Conservation (phyloP, 2,329 filamentous ascomycete species). For the Microcyclospora tardicrescens region DNA sequence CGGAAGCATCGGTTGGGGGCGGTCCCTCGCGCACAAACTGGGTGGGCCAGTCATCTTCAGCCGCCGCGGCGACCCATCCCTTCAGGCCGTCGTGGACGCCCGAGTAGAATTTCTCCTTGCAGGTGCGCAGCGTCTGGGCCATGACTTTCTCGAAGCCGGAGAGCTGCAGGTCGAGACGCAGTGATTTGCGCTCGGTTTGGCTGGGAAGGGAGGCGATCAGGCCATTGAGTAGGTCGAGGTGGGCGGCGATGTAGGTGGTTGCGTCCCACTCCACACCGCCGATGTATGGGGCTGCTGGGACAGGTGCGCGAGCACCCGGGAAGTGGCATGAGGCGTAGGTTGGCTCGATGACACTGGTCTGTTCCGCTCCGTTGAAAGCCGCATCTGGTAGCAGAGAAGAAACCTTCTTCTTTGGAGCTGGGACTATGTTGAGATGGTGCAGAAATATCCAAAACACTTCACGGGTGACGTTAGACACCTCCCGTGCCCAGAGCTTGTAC, state of each 20-base stretch:
- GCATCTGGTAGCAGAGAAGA: not conserved
- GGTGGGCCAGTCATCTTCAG: conserved; percentile 79
- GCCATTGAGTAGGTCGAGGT: conserved; percentile 86
- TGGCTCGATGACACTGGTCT: conserved; percentile 13
- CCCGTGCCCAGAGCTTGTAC: conserved; percentile 88
- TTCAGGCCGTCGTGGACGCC: conserved; percentile 78
- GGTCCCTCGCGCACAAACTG: conserved; percentile 67
- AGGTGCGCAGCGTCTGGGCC: conserved; percentile 70
- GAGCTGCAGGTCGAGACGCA: conserved; percentile 65
- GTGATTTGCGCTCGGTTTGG: conserved; percentile 54
- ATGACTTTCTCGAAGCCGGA: conserved; percentile 88
- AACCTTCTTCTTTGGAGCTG: conserved; percentile 36
- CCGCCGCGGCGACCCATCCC: conserved; percentile 79
- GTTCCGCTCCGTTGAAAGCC: conserved; percentile 4
- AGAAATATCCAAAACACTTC: conserved; percentile 99
- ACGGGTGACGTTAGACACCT: conserved; percentile 84
- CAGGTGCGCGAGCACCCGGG: conserved; percentile 72
- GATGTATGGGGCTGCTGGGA: conserved; percentile 88
- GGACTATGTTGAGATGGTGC: conserved; percentile 80
- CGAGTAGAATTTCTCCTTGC: conserved; percentile 96
- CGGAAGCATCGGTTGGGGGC: conserved; percentile 34
- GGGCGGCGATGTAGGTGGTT: conserved; percentile 86
- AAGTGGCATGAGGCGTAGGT: conserved; percentile 56
- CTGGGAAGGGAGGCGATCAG: conserved; percentile 71
- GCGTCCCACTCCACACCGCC: conserved; percentile 98